Percentiles rank a stretch among this genome's conserved stretches.
phyloP scores from a whole-genome alignment of 495 filamentous ascomycete species.

The Pyronema domesticum region DNA sequence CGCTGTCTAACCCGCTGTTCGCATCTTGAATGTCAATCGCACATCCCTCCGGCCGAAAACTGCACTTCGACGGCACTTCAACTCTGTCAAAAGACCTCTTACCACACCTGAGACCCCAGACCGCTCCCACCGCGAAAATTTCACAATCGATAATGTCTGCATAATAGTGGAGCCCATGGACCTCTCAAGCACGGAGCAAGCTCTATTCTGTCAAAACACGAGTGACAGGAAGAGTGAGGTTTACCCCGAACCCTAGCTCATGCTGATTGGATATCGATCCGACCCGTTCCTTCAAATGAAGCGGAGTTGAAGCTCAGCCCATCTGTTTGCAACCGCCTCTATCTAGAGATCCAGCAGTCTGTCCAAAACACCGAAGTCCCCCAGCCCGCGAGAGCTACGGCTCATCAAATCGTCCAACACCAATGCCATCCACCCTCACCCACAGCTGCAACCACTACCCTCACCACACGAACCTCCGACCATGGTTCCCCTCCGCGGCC shows the following conservation, averaged over 20 bases:
- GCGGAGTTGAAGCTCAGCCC: neutral
- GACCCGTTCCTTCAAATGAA: neutral
- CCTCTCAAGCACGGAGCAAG: too few relatives aligned
- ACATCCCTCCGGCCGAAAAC: too few relatives aligned
- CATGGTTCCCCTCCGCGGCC: neutral
- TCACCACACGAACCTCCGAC: neutral
- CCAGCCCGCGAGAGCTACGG: neutral
- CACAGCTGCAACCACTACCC: neutral
- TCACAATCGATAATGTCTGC: too few relatives aligned
- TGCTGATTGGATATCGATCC: slow-evolving; percentile 3
- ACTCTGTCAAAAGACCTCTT: too few relatives aligned
- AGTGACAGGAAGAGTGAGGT: neutral
- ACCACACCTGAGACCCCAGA: too few relatives aligned
- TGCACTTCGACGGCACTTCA: too few relatives aligned
- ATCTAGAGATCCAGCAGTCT: neutral
- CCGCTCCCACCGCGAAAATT: too few relatives aligned
- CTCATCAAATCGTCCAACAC: neutral
- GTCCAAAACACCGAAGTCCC: neutral
- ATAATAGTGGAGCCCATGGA: too few relatives aligned
- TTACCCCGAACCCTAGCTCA: neutral
- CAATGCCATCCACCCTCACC: neutral
- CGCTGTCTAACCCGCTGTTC: too few relatives aligned
- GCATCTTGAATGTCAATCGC: too few relatives aligned
- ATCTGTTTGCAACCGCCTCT: neutral
- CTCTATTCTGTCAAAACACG: too few relatives aligned